These are phyloP conservation scores for Cyclotella choctawhatcheeana DNA, from an alignment of 108 stramenopile genomes.

Conservation along the genomic window DNA sequence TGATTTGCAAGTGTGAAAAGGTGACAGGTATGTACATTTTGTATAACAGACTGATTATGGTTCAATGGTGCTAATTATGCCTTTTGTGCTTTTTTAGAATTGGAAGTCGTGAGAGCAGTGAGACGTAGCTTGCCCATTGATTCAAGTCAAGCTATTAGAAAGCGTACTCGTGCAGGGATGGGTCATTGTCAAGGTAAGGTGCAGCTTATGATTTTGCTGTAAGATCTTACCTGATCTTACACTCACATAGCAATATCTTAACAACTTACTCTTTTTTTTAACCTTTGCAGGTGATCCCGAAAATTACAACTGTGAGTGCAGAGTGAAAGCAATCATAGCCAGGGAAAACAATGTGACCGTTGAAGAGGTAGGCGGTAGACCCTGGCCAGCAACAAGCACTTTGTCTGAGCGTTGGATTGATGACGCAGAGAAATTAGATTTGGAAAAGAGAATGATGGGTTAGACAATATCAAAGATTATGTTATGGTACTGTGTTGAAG, in stretches of 20 bases:
- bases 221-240: too few relatives aligned
- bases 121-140: conserved; percentile 77
- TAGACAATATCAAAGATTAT: too few relatives aligned
- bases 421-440: conserved; percentile 61
- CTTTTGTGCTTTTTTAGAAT: conserved; percentile 26
- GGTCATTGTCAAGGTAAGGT: conserved; percentile 59
- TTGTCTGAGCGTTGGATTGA: conserved; percentile 74
- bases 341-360: conserved; percentile 64
- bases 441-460: conserved; percentile 54
- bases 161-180: conserved; percentile 82
- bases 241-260: too few relatives aligned
- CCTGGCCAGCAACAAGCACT: conserved; percentile 83
- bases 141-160: conserved; percentile 76
- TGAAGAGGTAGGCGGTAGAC: conserved; percentile 66
- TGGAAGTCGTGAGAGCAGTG: conserved; percentile 77
- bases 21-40: conserved; percentile 52
- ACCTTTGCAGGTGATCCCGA: conserved; percentile 54
- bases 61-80: background rate
- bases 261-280: background rate
- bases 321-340: conserved; percentile 76
- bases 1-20: conserved; percentile 83
- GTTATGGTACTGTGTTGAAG: too few relatives aligned
- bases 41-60: background rate
- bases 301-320: conserved; percentile 76
- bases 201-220: too few relatives aligned